phyloP scores from a whole-genome alignment of 1,284 basidiomycete genomes.

The Tylopilus sp. region DNA sequence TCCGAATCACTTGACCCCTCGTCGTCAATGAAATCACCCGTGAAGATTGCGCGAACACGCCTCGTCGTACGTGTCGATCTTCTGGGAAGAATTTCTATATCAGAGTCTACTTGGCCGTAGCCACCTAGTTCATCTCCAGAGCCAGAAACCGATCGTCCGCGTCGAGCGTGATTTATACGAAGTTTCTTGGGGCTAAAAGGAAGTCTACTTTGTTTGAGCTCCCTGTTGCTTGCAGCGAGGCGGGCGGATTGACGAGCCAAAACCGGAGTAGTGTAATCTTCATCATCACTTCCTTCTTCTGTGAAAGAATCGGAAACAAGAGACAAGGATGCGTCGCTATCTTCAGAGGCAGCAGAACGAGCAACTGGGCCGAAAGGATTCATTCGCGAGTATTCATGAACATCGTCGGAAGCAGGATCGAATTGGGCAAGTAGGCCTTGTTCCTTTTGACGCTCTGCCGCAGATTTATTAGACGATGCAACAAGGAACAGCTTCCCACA shows the following conservation, averaged over 20 bases:
- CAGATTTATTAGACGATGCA: conserved; percentile 15
- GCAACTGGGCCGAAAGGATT: conserved; percentile 41
- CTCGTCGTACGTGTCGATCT: conserved; percentile 53
- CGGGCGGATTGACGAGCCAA: conserved; percentile 41
- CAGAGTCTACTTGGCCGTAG: conserved; percentile 49
- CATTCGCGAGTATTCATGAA: conserved; percentile 72
- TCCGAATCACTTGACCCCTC: conserved; percentile 45
- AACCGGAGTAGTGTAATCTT: conserved; percentile 38
- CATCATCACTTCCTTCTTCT: conserved; percentile 41
- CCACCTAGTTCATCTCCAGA: conserved; percentile 51
- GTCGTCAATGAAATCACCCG: conserved; percentile 45
- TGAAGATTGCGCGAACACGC: conserved; percentile 47
- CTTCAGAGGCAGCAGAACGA: conserved; percentile 12
- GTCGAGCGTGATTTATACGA: conserved; percentile 44
- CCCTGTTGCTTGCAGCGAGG: conserved; percentile 19
- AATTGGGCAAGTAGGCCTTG: conserved; percentile 60
- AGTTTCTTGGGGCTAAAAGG: conserved; percentile 76
- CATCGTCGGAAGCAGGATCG: conserved; percentile 67
- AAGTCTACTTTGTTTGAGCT: conserved; percentile 45
- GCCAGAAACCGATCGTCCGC: conserved; percentile 48
- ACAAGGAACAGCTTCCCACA: conserved; percentile 5
- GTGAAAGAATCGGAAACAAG: conserved; percentile 29
- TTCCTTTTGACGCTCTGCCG: conserved; percentile 56
- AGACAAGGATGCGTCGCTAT: conserved; percentile 15
- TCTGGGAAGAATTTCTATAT: conserved; percentile 40